These are phyloP conservation scores for Talaromyces sp. DNA, from an alignment of 2,329 filamentous ascomycete genomes.

Conservation along the genomic window DNA sequence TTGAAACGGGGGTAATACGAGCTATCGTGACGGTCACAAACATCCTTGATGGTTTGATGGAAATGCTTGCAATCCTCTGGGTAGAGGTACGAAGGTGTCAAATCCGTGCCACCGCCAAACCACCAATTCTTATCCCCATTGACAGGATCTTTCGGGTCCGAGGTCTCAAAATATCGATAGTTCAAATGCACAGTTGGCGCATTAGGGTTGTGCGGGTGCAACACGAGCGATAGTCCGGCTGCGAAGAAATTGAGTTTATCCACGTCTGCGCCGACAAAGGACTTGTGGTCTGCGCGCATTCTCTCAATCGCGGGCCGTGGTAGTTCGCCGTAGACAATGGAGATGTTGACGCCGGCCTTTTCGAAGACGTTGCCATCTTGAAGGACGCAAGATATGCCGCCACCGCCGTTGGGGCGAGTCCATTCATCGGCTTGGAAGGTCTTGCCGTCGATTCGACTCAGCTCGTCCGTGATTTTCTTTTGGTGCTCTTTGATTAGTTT, in stretches of 20 bases:
- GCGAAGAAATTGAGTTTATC: slow-evolving; percentile 93
- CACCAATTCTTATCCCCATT: slow-evolving; percentile 74
- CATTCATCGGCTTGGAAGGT: slow-evolving; percentile 82
- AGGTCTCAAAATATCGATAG: slow-evolving; percentile 98
- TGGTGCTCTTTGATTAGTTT: slow-evolving; percentile 93
- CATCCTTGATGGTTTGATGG: slow-evolving; percentile 87
- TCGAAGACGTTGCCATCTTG: slow-evolving; percentile 97
- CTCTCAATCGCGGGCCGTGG: slow-evolving; percentile 83
- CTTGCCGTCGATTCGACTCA: slow-evolving; percentile 79
- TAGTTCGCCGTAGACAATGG: slow-evolving; percentile 87
- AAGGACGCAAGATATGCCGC: slow-evolving; percentile 89
- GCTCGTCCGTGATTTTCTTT: slow-evolving; percentile 75
- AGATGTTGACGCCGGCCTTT: slow-evolving; percentile 94
- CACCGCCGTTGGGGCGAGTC: slow-evolving; percentile 82
- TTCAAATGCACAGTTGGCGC: slow-evolving; percentile 97
- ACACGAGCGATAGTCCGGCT: slow-evolving; percentile 83
- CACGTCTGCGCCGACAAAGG: slow-evolving; percentile 69
- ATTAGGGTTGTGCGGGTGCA: slow-evolving; percentile 94
- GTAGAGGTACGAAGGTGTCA: slow-evolving; percentile 91
- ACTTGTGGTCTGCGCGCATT: slow-evolving; percentile 95
- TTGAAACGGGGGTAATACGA: slow-evolving; percentile 93
- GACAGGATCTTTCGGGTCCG: slow-evolving; percentile 72
- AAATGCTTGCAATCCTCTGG: slow-evolving; percentile 97
- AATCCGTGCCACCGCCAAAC: slow-evolving; percentile 93
- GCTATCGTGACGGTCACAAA: slow-evolving; percentile 90